phyloP scores from a whole-genome alignment of 768 basidiomycete species.

The Trametes sanguinea region DNA sequence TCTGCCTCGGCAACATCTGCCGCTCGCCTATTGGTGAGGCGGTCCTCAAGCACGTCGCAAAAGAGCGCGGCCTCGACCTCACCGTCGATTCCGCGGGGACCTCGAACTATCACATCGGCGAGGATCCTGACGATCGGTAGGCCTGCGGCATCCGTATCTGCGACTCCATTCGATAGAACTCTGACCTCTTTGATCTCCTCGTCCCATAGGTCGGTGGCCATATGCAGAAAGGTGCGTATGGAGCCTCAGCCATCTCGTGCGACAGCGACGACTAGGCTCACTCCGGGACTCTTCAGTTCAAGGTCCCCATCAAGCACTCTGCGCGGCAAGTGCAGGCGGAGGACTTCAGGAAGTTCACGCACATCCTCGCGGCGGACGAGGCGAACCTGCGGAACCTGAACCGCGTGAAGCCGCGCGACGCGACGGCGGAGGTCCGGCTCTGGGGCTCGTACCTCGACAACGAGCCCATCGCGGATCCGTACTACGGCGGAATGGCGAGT shows the following conservation, averaged over 20 bases:
- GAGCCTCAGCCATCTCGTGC: too few relatives aligned
- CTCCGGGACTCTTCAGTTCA: conserved; percentile 48
- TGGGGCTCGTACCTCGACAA: conserved; percentile 80
- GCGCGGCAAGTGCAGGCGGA: conserved; percentile 63
- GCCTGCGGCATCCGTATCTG: not conserved
- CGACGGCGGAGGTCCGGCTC: conserved; percentile 68
- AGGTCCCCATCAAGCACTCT: conserved; percentile 66
- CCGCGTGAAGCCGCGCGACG: conserved; percentile 46
- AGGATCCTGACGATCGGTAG: conserved; percentile 82
- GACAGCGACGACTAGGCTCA: not conserved
- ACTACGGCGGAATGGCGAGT: conserved; percentile 70
- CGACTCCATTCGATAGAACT: not conserved
- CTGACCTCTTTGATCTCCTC: not conserved
- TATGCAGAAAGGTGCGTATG: conserved; percentile 63
- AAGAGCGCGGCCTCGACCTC: conserved; percentile 65
- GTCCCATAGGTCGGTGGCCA: conserved; percentile 59
- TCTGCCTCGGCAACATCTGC: conserved; percentile 85
- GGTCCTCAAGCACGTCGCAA: conserved; percentile 69
- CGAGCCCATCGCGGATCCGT: conserved; percentile 80
- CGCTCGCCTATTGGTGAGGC: conserved; percentile 94
- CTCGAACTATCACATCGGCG: conserved; percentile 79
- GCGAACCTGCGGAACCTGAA: conserved; percentile 68
- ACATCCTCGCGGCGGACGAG: conserved; percentile 85
- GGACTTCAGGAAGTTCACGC: conserved; percentile 77
- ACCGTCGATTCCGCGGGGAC: conserved; percentile 85